Evolutionary conservation across 2,329 filamentous ascomycete species (phyloP).

Genomic region (Ceratocystis eucalypticola): DNA sequence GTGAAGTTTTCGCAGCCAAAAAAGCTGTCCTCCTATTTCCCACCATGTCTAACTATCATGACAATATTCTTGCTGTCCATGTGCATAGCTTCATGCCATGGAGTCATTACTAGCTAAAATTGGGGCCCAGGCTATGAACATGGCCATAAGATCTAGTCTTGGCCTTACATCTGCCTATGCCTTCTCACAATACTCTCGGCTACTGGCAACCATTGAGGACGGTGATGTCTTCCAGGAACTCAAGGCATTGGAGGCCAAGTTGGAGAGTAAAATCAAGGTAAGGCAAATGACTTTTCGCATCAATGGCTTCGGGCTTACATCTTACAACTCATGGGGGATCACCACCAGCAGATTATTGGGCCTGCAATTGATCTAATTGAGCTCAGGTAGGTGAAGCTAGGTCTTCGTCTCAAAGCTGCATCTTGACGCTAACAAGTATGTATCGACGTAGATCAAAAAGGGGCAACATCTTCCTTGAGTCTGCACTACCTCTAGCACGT

Average conservation of each 20-base stretch:
- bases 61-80: background rate
- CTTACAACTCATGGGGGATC: conserved; percentile 8
- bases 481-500: conserved; percentile 70
- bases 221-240: conserved; percentile 55
- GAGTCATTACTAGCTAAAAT: conserved; percentile 47
- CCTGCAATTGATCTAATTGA: conserved; percentile 88
- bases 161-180: conserved; percentile 74
- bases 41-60: background rate
- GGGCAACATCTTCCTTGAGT: conserved; percentile 55
- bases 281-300: background rate
- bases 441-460: conserved; percentile 32
- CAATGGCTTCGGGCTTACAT: background rate
- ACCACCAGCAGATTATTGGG: conserved; percentile 53
- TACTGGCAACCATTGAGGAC: conserved; percentile 66
- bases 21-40: background rate
- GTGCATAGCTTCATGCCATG: conserved; percentile 36
- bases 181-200: conserved; percentile 63
- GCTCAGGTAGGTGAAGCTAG: conserved; percentile 50
- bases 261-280: conserved; percentile 66
- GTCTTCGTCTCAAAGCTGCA: background rate
- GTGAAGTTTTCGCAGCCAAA: background rate
- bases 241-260: conserved; percentile 52
- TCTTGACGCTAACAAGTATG: background rate
- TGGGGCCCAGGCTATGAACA: conserved; percentile 68
- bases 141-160: conserved; percentile 79